phyloP scores from a whole-genome alignment of 148 eudicot genomes.

The Silene uniflora region DNA sequence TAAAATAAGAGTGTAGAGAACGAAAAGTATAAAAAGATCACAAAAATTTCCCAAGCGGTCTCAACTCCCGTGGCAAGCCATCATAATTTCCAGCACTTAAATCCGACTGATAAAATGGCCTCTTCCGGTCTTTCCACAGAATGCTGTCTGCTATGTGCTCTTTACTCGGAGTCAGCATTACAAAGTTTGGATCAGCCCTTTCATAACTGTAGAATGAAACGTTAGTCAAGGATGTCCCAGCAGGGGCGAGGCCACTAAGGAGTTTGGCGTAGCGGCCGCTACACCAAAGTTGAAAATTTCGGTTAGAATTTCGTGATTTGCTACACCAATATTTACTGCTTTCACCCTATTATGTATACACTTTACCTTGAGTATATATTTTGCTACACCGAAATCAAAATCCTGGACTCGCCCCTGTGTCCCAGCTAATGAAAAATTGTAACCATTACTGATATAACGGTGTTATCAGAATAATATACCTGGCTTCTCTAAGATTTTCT shows the following conservation, averaged over 20 bases:
- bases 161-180: conserved; percentile 89
- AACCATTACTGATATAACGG: neutral
- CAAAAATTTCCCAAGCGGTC: conserved; percentile 72
- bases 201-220: conserved; percentile 54
- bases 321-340: no score
- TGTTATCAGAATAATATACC: conserved; percentile 32
- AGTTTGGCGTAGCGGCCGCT: no score
- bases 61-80: conserved; percentile 67
- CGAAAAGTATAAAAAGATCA: conserved; percentile 16
- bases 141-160: conserved; percentile 76
- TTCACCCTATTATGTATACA: no score
- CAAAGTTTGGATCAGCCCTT: conserved; percentile 85
- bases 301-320: no score
- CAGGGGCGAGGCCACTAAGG: no score
- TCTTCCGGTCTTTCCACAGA: conserved; percentile 56
- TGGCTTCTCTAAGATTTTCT: conserved; percentile 80
- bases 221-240: neutral
- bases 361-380: no score
- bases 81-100: conserved; percentile 66
- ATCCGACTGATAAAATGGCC: conserved; percentile 61
- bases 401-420: no score
- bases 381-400: no score
- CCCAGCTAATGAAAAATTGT: neutral
- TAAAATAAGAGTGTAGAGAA: neutral
- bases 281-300: no score